Base-by-base conservation (phyloP, 129 eudicot genomes). In the Smallanthus sonchifolius region DNA sequence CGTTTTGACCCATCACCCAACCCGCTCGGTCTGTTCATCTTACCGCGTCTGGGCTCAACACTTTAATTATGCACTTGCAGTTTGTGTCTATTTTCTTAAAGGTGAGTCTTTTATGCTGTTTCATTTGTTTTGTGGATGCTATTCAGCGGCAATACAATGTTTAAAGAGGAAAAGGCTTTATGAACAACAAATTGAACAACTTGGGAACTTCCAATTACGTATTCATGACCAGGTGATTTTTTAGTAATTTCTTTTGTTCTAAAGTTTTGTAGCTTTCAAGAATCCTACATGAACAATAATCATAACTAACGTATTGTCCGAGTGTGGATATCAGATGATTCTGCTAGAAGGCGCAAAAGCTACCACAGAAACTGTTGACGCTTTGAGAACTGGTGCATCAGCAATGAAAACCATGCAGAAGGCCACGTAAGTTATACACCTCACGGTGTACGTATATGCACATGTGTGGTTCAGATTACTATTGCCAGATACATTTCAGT, bases 171-270 rank as follows among this genome's bases (percentile, higher is more conserved):
- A 84, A 17, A 84, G 83, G 20, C 72, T 77, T 20, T 62, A 80
- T 16, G 88, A 84, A 47, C 85, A 77, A 47, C 85, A 84, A 68
- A 38, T 84, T 37, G 88, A 80, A 71, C 83, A 84, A 61, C 85
- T 84, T 45, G 88, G 80, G 6, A 84, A 24, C 30, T 24, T 24
- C 30, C 30, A 24, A 24, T 24, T 24, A 24, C 30, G 30, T 24
- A 24, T 24, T 57, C 87, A 84, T 63, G 88, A 84, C 30, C 88
- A 84, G 85, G 88, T 84, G 30, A 45, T 10, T 4, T 51, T 28
- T 47, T 47, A 13, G 10, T 71, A 52, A 2, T 55, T 66, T 75
- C 19, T 48, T 47, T 63, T 36, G 19, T 10, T 65, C 13, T 38
- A 51, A 4, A 37, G 2, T n/a, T 38, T 38, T 38, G 6, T 38